Percentiles rank a stretch among this genome's conserved stretches.
Evolutionary conservation across 2,329 filamentous ascomycete species (phyloP).

Genomic region (Beauveria bassiana): DNA sequence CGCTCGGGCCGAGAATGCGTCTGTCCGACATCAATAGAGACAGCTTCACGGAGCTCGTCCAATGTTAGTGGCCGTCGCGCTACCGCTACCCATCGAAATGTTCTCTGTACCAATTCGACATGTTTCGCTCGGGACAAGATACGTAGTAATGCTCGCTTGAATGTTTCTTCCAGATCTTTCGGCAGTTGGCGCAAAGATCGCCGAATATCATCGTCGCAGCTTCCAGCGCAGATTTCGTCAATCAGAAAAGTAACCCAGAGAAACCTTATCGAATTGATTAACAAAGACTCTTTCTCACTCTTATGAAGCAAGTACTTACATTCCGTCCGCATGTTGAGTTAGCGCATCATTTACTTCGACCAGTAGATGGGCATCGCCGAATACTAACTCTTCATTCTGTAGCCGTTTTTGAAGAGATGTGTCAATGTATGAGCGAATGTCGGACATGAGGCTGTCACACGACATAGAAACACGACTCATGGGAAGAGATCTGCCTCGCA

Average conservation of each 20-base stretch:
- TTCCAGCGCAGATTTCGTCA: slow-evolving; percentile 25
- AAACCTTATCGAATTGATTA: slow-evolving; percentile 22
- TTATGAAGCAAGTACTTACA: background rate
- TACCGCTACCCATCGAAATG: slow-evolving; percentile 19
- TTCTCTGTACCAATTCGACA: background rate
- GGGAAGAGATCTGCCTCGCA: background rate
- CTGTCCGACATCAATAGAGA: slow-evolving; percentile 25
- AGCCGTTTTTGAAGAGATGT: background rate
- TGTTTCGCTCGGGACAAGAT: background rate
- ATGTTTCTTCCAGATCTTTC: background rate
- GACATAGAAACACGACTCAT: background rate
- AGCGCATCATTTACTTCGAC: background rate
- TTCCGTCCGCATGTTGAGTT: background rate
- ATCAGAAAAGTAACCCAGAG: slow-evolving; percentile 31
- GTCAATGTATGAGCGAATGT: background rate
- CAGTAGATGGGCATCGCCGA: background rate
- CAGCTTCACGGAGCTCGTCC: slow-evolving; percentile 29
- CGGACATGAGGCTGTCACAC: background rate
- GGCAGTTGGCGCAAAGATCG: background rate
- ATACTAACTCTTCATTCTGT: background rate
- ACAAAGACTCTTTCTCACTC: too few relatives aligned
- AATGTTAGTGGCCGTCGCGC: slow-evolving; percentile 26
- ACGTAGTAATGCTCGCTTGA: background rate
- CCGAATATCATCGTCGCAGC: slow-evolving; percentile 18
- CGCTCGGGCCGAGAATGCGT: slow-evolving; percentile 9